phyloP scores from a whole-genome alignment of 2,329 filamentous ascomycete genomes.

The Thelonectria discophora region DNA sequence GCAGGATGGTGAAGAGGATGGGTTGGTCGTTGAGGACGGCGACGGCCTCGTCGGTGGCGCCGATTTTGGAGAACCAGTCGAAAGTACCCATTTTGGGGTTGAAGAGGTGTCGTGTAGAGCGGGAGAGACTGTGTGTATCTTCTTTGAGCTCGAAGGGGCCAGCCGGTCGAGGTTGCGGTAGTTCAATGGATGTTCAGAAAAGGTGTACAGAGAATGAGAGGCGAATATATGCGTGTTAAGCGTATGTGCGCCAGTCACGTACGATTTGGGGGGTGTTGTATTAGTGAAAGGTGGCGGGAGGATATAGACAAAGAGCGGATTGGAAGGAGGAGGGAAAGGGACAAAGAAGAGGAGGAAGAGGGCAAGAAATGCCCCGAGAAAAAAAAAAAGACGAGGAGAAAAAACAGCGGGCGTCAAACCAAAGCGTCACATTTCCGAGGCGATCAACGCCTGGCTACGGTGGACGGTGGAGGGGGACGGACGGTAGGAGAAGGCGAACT shows the following conservation, averaged over 20 bases:
- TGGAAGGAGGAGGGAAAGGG: slow-evolving; percentile 7
- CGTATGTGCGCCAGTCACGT: slow-evolving; percentile 42
- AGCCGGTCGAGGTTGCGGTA: slow-evolving; percentile 14
- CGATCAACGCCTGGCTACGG: slow-evolving; percentile 11
- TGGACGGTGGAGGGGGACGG: slow-evolving; percentile 23
- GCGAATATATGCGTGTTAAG: neutral
- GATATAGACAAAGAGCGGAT: neutral
- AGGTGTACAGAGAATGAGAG: slow-evolving; percentile 18
- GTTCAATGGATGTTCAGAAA: neutral
- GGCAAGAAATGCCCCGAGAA: too few relatives aligned
- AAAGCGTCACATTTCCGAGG: slow-evolving; percentile 38
- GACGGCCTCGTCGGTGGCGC: slow-evolving; percentile 66
- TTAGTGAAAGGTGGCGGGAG: neutral
- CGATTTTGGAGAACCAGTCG: slow-evolving; percentile 64
- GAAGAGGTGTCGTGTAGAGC: neutral
- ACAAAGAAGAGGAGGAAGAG: slow-evolving; percentile 24
- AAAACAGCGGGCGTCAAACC: slow-evolving; percentile 36
- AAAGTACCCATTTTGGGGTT: slow-evolving; percentile 58
- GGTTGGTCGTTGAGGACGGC: slow-evolving; percentile 70
- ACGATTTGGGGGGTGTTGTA: slow-evolving; percentile 12
- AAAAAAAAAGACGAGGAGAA: slow-evolving; percentile 6
- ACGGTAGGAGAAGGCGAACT: slow-evolving; percentile 31
- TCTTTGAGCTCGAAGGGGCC: slow-evolving; percentile 16
- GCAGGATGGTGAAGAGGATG: slow-evolving; percentile 64
- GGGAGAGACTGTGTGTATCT: slow-evolving; percentile 2